Evolutionary conservation across 2,329 filamentous ascomycete species (phyloP).

Genomic region (Nigrospora oryzae): DNA sequence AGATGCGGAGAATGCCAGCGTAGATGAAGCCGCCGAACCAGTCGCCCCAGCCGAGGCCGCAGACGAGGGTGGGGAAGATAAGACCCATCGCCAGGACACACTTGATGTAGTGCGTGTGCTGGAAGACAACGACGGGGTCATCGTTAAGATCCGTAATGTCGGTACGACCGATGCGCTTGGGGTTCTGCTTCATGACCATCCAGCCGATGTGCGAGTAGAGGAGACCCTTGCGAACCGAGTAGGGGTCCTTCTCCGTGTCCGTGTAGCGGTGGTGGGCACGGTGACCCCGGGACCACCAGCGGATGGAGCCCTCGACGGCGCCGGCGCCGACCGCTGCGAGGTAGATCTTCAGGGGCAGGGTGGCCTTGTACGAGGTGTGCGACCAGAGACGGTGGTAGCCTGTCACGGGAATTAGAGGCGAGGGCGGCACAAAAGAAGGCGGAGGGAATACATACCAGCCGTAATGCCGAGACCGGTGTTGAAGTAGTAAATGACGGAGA

Average conservation of each 20-base stretch:
- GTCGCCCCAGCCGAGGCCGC: constrained; percentile 38
- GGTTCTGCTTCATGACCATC: constrained; percentile 47
- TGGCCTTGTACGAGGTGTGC: constrained; percentile 37
- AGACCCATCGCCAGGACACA: constrained; percentile 36
- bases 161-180: constrained; percentile 39
- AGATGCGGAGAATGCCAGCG: constrained; percentile 40
- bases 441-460: constrained; percentile 14
- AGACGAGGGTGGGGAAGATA: constrained; percentile 36
- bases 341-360: constrained; percentile 34
- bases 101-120: constrained; percentile 39
- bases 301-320: constrained; percentile 38
- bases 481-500: constrained; percentile 35
- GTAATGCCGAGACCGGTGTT: constrained; percentile 25
- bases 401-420: constrained; percentile 3
- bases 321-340: constrained; percentile 37
- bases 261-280: constrained; percentile 43
- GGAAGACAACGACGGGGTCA: constrained; percentile 38
- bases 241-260: constrained; percentile 43
- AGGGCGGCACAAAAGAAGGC: neutral
- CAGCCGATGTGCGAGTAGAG: constrained; percentile 41
- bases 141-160: constrained; percentile 43
- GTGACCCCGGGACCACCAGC: constrained; percentile 41
- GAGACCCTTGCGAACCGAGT: constrained; percentile 41
- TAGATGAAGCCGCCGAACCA: constrained; percentile 41
- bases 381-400: constrained; percentile 29